Conservation (phyloP, 495 filamentous ascomycete genomes). For the Trichoderma erinaceum region DNA sequence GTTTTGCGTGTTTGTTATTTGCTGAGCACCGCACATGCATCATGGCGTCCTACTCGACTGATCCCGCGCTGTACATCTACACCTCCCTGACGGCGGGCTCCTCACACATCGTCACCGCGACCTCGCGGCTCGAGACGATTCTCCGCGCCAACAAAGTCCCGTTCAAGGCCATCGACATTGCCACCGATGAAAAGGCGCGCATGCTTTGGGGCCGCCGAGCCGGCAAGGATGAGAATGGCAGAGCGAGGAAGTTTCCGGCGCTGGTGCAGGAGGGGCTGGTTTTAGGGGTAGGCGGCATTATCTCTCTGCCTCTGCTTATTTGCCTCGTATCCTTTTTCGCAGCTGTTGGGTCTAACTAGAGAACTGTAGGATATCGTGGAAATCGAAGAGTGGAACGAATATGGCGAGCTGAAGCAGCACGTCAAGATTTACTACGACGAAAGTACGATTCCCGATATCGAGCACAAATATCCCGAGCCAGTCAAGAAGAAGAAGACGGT, state of each 20-base stretch:
- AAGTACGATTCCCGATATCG: constrained; percentile 41
- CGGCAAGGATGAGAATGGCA: constrained; percentile 50
- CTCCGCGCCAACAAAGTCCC: constrained; percentile 90
- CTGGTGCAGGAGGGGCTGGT: constrained; percentile 83
- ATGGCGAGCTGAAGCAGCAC: constrained; percentile 85
- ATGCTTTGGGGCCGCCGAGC: constrained; percentile 85
- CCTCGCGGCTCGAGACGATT: constrained; percentile 90
- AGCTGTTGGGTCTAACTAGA: not conserved
- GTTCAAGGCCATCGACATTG: constrained; percentile 87
- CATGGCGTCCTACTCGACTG: constrained; percentile 53
- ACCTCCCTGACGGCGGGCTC: constrained; percentile 93
- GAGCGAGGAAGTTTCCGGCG: constrained; percentile 76
- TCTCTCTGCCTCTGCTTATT: not conserved
- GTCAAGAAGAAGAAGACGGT: constrained; percentile 27
- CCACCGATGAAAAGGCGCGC: constrained; percentile 84
- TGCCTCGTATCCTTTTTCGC: not conserved
- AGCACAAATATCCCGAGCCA: constrained; percentile 30
- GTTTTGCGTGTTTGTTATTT: constrained; percentile 13
- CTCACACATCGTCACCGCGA: constrained; percentile 94
- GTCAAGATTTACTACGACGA: constrained; percentile 55
- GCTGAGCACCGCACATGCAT: constrained; percentile 15
- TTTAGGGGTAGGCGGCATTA: constrained; percentile 60
- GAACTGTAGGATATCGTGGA: constrained; percentile 72
- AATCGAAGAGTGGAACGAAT: constrained; percentile 98
- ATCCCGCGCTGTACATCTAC: constrained; percentile 84